Evolutionary conservation across 192 early-diverging fungal genomes (phyloP), one percentile per base, ranked within the genome.

Genomic region (Coemansia interrupta): DNA sequence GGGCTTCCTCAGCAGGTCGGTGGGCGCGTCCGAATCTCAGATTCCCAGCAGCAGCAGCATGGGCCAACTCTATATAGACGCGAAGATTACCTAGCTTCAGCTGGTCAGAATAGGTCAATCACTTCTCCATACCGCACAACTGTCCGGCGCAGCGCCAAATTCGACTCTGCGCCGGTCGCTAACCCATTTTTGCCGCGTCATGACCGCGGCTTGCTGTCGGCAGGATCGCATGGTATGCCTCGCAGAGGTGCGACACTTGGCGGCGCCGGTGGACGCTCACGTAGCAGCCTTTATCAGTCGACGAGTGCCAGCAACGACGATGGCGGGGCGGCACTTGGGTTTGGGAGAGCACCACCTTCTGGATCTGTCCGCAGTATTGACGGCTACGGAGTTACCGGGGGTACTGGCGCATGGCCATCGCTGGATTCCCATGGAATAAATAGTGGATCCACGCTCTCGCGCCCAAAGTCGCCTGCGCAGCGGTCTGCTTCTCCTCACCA

Each of bases 171-270:
- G 19, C 24, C 66, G 13, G 59, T 41, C 19, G 42, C 50, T 15
- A 78, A 78, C 38, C 75, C 75, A 17, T 78, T 78, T 42, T 68
- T 70, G 18, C 75, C 75, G 30, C 69, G 75, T 18, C 43, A 43
- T n/a, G 75, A 78, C 46, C 61, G 66, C 29, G 59, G 41, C 8
- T 9, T 64, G 11, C 32, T 70, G 11, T 26, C 61, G 9, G 66
- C 58, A 1, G 58, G 64, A 20, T 56, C 75, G 24, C 69, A 54
- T 40, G 38, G 61, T 17, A 28, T 68, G 15, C 39, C 59, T 15
- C 61, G 75, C 45, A 61, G 61, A 29, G 54, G 30, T 58, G 59
- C 62, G 13, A 44, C 61, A n/a, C 40, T 64, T n/a, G 64, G 57
- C 20, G 60, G 50, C 8, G 54, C 19, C 44, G 60, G 38, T 38